Conservation (phyloP, 164 flowering plant genomes). For the Taxillus chinensis region DNA sequence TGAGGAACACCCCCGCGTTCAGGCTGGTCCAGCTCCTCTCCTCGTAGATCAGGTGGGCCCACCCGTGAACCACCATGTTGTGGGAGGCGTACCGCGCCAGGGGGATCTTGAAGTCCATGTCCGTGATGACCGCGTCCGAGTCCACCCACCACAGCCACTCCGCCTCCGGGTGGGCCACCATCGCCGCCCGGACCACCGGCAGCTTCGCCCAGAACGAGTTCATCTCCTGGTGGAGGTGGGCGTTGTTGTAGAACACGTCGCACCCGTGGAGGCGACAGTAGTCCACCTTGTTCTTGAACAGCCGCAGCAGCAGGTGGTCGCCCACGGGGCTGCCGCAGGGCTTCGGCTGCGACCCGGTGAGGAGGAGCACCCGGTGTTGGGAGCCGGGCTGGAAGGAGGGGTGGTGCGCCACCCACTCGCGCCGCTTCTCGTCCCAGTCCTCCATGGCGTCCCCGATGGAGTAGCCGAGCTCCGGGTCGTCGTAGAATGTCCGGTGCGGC, state of each 20-base stretch:
- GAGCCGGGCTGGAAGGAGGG: neutral
- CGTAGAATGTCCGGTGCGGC: neutral
- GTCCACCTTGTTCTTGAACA: constrained; percentile 15
- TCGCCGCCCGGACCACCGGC: constrained; percentile 8
- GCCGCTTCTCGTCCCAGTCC: constrained; percentile 13
- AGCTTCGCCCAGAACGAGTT: constrained; percentile 8
- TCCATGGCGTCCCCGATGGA: constrained; percentile 8
- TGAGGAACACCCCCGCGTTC: constrained; percentile 20
- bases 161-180: constrained; percentile 15
- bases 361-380: constrained; percentile 3
- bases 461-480: constrained; percentile 8
- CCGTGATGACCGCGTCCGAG: constrained; percentile 11
- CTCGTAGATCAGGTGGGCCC: constrained; percentile 10
- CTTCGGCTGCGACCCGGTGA: constrained; percentile 11
- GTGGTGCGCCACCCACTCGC: constrained; percentile 6
- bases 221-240: constrained; percentile 4
- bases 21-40: constrained; percentile 14
- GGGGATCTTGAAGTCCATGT: constrained; percentile 19
- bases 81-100: constrained; percentile 11
- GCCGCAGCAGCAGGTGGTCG: constrained; percentile 8
- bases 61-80: constrained; percentile 19
- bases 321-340: constrained; percentile 6
- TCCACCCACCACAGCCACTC: constrained; percentile 14
- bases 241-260: constrained; percentile 11
- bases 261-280: constrained; percentile 8